Evolutionary conservation across 768 basidiomycete species (phyloP), one percentile per base, ranked within the genome.

Genomic region (Sarcodon sp.): DNA sequence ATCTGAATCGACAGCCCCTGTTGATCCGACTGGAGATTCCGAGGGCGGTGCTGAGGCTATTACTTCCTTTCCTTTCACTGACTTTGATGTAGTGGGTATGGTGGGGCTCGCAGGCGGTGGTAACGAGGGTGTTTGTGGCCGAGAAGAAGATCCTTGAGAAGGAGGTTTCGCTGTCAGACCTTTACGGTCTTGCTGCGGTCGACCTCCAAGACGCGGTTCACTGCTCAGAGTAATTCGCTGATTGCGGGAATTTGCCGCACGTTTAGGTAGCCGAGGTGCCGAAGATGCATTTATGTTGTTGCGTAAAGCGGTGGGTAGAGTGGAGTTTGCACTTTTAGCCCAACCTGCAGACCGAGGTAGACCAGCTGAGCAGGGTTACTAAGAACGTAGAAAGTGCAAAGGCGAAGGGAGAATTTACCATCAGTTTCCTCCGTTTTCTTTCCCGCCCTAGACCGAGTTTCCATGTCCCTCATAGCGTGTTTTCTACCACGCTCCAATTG

Each of bases 401-500:
- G 43, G 37, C 27, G 21, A 47, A 4, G 38, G 45, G 48, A 12
- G 21, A 44, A 54, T 63, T 50, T 53, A 72, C 75, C 70, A 58
- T 80, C 76, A 21, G 61, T 58, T 54, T 84, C 82, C 43, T 87
- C 79, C 1, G 67, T 68, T 55, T 80, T 83, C 66, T 80, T 78
- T 9, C 68, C 61, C 10, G 71, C 59, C 44, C 80, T 72, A 4
- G 76, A 63, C 38, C 83, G 69, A 47, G 71, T 83, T 61, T 91
- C 90, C 3, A 84, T 87, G 18, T 87, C 83, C 66, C 92, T 93
- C 68, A 91, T 86, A 0, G 88, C 88, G 61, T 92, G 90, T 77
- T 91, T 91, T 59, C 90, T 91, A 53, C 6, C 4, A 27, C 21
- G 4, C 21, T 3, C 21, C 21, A 33, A 47, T 43, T 0, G 10